Percentiles rank a stretch among this genome's conserved stretches.
Conservation (phyloP, 2,329 filamentous ascomycete genomes). For the Botrytis fabae region DNA sequence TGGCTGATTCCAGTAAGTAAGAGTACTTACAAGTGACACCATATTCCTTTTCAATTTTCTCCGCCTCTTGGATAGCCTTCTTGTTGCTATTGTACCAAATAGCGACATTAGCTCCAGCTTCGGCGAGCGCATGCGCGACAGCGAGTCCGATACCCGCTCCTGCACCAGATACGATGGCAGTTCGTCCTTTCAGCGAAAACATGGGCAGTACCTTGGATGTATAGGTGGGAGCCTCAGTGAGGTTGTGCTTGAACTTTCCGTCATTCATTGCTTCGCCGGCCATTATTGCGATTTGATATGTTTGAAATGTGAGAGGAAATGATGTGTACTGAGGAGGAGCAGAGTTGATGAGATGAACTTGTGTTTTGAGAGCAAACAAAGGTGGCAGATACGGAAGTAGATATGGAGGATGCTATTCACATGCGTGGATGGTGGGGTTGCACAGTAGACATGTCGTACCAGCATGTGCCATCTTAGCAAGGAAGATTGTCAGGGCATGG, state of each 20-base stretch:
- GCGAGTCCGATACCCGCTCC: conserved; percentile 49
- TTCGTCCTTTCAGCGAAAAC: conserved; percentile 58
- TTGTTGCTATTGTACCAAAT: conserved; percentile 65
- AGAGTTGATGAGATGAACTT: background rate
- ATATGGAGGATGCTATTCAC: background rate
- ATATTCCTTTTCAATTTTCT: conserved; percentile 63
- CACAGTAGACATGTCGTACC: background rate
- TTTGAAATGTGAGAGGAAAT: background rate
- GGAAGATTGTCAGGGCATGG: background rate
- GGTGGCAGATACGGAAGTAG: background rate
- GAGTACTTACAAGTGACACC: conserved; percentile 62
- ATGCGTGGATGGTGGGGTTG: conserved; percentile 7
- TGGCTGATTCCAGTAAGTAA: background rate
- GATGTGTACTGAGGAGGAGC: background rate
- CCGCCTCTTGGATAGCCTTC: conserved; percentile 60
- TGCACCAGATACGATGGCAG: conserved; percentile 52
- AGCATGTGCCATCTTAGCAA: background rate
- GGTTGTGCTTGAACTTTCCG: conserved; percentile 58
- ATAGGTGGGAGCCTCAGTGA: conserved; percentile 48
- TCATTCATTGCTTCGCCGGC: conserved; percentile 29
- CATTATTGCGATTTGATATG: conserved; percentile 22
- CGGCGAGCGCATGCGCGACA: conserved; percentile 47
- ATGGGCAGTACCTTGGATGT: conserved; percentile 58
- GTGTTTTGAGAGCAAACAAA: background rate
- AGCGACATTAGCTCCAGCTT: conserved; percentile 49